Percentiles rank a stretch among this genome's conserved stretches.
Evolutionary conservation across 805 yeast species (phyloP).

Genomic region (Saccharomycopsis javanensis): DNA sequence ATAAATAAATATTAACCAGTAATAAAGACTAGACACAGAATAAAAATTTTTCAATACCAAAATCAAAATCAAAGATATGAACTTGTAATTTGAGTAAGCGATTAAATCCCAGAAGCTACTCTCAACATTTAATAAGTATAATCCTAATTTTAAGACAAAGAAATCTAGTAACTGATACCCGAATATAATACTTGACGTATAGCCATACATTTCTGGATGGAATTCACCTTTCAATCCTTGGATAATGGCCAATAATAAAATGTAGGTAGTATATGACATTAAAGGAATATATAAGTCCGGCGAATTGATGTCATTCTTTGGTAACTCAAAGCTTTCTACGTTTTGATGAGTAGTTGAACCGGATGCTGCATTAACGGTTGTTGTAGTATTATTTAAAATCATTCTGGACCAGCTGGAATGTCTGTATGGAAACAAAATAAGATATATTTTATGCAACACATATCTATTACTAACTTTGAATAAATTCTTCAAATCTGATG

Average conservation of each 20-base stretch:
- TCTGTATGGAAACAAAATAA: constrained; percentile 78
- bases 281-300: constrained; percentile 94
- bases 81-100: constrained; percentile 90
- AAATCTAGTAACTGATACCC: constrained; percentile 77
- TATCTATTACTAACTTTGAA: constrained; percentile 88
- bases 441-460: constrained; percentile 60
- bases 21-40: background rate
- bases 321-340: constrained; percentile 48
- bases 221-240: constrained; percentile 83
- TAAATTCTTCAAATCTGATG: constrained; percentile 62
- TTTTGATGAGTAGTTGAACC: background rate
- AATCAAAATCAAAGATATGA: constrained; percentile 63
- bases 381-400: constrained; percentile 26
- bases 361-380: constrained; percentile 18
- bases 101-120: constrained; percentile 74
- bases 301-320: constrained; percentile 81
- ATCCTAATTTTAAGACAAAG: constrained; percentile 63
- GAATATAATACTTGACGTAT: constrained; percentile 73
- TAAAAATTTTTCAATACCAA: constrained; percentile 27
- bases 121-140: constrained; percentile 66
- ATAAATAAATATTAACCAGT: constrained; percentile 14
- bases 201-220: constrained; percentile 88
- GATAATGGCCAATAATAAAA: constrained; percentile 70
- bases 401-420: constrained; percentile 76
- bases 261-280: constrained; percentile 86